A percentile compares a stretch with the other conserved stretches of the same genome.
These are phyloP conservation scores for Flaveria robusta DNA, from an alignment of 129 eudicot species.

Conservation along the genomic window DNA sequence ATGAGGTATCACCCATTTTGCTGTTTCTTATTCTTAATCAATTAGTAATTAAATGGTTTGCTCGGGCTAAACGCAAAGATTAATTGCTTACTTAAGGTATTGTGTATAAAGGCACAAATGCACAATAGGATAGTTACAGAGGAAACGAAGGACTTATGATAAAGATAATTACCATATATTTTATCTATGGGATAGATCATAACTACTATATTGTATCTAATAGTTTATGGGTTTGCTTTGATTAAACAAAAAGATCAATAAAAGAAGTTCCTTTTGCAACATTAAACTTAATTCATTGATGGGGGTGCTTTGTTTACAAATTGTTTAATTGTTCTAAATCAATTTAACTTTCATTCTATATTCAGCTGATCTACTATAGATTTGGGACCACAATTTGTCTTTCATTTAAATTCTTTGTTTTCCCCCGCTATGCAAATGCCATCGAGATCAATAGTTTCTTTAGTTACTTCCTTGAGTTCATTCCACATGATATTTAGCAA, in stretches of 20 bases:
- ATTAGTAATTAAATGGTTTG: background rate
- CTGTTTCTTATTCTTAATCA: background rate
- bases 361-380: conserved; percentile 18
- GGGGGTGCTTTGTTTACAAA: background rate
- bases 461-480: background rate
- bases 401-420: conserved; percentile 17
- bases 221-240: background rate
- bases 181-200: background rate
- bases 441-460: background rate
- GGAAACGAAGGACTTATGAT: background rate
- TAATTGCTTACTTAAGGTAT: background rate
- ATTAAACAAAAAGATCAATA: background rate
- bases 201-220: background rate
- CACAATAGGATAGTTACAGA: background rate
- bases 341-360: background rate
- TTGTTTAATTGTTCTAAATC: conserved; percentile 11
- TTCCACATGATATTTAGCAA: background rate
- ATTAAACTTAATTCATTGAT: background rate
- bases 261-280: background rate
- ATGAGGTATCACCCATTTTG: background rate
- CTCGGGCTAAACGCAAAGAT: background rate
- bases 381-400: conserved; percentile 32
- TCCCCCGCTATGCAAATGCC: background rate
- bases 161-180: no score
- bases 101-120: background rate